These are phyloP conservation scores for Lunasporangiospora selenospora DNA, from an alignment of 192 early-diverging fungal genomes.

Conservation along the genomic window DNA sequence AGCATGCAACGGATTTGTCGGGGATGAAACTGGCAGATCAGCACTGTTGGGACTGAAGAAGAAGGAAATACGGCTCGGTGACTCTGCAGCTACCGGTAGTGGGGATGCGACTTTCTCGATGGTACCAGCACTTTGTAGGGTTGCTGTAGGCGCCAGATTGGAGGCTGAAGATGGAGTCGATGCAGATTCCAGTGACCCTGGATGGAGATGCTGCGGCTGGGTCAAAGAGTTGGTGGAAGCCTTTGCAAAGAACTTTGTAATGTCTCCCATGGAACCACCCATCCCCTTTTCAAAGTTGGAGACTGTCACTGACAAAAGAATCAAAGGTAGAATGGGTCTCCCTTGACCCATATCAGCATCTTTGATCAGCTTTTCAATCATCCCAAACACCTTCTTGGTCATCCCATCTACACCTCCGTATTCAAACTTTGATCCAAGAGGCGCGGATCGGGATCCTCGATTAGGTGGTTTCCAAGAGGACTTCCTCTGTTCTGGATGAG, in stretches of 20 bases:
- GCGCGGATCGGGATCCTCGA: conserved; percentile 35
- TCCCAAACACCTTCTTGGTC: conserved; percentile 23
- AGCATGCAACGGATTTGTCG: too few species aligned
- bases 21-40: too few species aligned
- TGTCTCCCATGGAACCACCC: conserved; percentile 29
- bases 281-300: conserved; percentile 30
- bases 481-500: conserved; percentile 2
- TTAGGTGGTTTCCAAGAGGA: conserved; percentile 15
- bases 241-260: conserved; percentile 47
- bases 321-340: conserved; percentile 21
- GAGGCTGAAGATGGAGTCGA: background rate
- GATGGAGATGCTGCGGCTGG: background rate
- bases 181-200: background rate
- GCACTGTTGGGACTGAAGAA: too few species aligned
- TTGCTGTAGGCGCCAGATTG: background rate
- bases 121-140: background rate
- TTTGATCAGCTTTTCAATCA: conserved; percentile 28
- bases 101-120: too few species aligned
- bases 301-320: conserved; percentile 27
- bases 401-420: conserved; percentile 43
- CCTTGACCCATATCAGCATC: conserved; percentile 28
- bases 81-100: too few species aligned
- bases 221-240: background rate
- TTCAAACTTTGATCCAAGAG: conserved; percentile 31
- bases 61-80: too few species aligned